These are phyloP conservation scores for Phyllostachys edulis DNA, from an alignment of 176 grass and related monocot genomes.

Conservation along the genomic window DNA sequence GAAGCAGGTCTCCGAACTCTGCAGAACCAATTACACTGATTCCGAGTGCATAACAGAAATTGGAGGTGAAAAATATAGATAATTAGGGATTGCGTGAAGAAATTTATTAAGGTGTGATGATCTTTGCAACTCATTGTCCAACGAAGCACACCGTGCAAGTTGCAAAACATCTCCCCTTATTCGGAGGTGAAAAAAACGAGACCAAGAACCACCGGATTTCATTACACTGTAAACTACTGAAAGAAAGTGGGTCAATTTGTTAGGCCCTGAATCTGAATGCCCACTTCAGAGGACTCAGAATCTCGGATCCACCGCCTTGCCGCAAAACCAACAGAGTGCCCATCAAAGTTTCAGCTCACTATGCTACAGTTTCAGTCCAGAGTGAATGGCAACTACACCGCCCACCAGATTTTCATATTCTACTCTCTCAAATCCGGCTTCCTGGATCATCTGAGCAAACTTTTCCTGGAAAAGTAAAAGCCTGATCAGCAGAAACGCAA, in stretches of 20 bases:
- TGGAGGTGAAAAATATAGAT: not conserved
- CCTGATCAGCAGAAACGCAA: constrained; percentile 6
- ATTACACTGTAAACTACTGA: not conserved
- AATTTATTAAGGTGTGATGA: not conserved
- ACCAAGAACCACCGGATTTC: not conserved
- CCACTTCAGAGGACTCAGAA: not conserved
- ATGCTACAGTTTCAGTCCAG: constrained; percentile 77
- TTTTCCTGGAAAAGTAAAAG: constrained; percentile 51
- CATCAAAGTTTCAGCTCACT: not conserved
- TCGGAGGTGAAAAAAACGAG: not conserved
- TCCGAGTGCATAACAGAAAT: not conserved
- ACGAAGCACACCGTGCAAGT: not conserved
- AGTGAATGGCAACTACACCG: constrained; percentile 91
- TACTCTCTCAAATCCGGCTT: constrained; percentile 82
- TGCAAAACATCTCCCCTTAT: not conserved
- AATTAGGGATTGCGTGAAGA: not conserved
- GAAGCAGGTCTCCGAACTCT: not conserved
- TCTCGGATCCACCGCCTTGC: not conserved
- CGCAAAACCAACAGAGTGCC: not conserved
- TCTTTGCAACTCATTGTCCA: not conserved
- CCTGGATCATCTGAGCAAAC: constrained; percentile 87
- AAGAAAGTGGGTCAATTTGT: not conserved
- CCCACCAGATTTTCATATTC: constrained; percentile 96
- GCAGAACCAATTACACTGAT: not conserved
- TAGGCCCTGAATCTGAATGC: not conserved